These are phyloP conservation scores for Penicillium hordei DNA, from an alignment of 2,329 filamentous ascomycete genomes.

Conservation along the genomic window DNA sequence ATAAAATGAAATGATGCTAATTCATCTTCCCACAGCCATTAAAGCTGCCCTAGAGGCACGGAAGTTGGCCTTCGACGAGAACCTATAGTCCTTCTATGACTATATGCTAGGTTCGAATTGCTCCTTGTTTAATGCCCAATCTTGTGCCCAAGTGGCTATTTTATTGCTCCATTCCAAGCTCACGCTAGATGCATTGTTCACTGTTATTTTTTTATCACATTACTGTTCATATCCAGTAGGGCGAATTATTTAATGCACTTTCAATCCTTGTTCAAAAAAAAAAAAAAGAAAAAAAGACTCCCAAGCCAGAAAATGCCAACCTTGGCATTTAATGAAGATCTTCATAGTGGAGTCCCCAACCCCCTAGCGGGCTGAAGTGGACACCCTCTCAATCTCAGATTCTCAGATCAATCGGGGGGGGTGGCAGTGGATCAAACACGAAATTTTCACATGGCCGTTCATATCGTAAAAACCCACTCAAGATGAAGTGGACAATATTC, in stretches of 20 bases:
- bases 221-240: neutral
- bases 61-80: conserved; percentile 21
- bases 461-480: no score
- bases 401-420: neutral
- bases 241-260: neutral
- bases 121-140: neutral
- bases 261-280: no score
- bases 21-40: conserved; percentile 37
- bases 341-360: neutral
- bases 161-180: neutral
- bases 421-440: neutral
- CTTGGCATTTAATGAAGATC: neutral
- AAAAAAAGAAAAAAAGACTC: no score
- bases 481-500: neutral
- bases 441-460: neutral
- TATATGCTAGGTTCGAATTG: neutral
- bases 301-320: neutral
- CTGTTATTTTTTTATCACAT: neutral
- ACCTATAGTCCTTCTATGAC: neutral
- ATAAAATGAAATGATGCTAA: neutral
- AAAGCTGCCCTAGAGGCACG: conserved; percentile 41
- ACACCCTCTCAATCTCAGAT: neutral
- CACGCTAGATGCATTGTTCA: neutral
- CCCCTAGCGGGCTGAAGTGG: neutral
- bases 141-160: neutral